phyloP scores from a whole-genome alignment of 352 stramenopile species.

The Hyaloperonospora arabidopsidis region DNA sequence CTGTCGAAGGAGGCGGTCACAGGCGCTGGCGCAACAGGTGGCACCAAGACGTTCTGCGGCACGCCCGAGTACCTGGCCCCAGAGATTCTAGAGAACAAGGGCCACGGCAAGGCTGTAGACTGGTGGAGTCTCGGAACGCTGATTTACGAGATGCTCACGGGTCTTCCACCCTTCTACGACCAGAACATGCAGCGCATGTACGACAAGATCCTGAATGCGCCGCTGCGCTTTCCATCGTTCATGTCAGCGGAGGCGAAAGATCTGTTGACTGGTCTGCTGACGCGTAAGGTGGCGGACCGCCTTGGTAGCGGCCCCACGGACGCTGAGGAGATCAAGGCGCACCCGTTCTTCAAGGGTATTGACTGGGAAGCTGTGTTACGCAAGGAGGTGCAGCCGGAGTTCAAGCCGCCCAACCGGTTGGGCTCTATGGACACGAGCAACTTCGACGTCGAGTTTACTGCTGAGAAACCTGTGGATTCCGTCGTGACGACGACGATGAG shows the following conservation, averaged over 20 bases:
- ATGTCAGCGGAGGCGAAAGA: conserved; percentile 87
- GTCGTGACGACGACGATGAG: conserved; percentile 88
- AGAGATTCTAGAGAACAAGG: conserved; percentile 93
- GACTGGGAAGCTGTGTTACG: conserved; percentile 87
- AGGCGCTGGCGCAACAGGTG: conserved; percentile 63
- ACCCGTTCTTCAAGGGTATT: conserved; percentile 90
- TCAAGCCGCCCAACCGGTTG: conserved; percentile 85
- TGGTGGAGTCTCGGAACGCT: conserved; percentile 90
- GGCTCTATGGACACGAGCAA: conserved; percentile 90
- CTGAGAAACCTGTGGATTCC: conserved; percentile 85
- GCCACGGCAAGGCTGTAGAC: conserved; percentile 85
- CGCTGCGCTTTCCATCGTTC: conserved; percentile 84
- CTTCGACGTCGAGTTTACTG: conserved; percentile 92
- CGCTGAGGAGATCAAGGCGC: conserved; percentile 88
- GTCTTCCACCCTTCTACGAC: conserved; percentile 90
- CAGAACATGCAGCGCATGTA: conserved; percentile 93
- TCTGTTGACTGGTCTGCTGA: conserved; percentile 76
- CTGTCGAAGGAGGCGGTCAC: conserved; percentile 90
- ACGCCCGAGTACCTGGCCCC: conserved; percentile 93
- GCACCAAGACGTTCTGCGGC: conserved; percentile 89
- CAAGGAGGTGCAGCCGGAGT: conserved; percentile 86
- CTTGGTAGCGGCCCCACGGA: conserved; percentile 82
- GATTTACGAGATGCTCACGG: conserved; percentile 92
- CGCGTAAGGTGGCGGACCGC: conserved; percentile 81
- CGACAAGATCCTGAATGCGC: conserved; percentile 90